These are phyloP conservation scores for Galium porrigens DNA, from an alignment of 305 asterid genomes.

Conservation along the genomic window DNA sequence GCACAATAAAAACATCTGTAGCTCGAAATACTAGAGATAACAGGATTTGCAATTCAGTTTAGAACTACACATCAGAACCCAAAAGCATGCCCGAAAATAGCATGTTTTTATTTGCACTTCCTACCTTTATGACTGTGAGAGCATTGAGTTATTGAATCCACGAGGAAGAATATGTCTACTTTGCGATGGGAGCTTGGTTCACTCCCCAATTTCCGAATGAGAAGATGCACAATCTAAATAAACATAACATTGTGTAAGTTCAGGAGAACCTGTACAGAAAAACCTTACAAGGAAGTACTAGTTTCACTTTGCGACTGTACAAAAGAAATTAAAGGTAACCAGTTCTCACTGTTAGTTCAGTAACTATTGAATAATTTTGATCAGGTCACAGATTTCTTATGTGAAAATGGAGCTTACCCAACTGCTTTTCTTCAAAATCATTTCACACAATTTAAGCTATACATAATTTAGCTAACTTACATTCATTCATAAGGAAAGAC, in stretches of 20 bases:
- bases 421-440: not conserved
- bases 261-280: not conserved
- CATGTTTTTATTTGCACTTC: not conserved
- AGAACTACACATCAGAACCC: not conserved
- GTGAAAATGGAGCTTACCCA: not conserved
- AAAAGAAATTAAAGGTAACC: not conserved
- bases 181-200: constrained; percentile 64
- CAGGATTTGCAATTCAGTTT: not conserved
- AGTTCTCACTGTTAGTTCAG: not conserved
- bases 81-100: not conserved
- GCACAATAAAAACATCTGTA: not conserved
- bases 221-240: constrained; percentile 76
- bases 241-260: not conserved
- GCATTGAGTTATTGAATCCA: constrained; percentile 91
- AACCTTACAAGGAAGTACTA: too few relatives aligned
- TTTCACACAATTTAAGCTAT: not conserved
- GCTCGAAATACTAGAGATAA: not conserved
- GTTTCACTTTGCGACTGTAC: not conserved
- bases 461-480: too few relatives aligned
- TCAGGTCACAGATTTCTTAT: not conserved
- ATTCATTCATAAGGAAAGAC: not conserved
- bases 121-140: constrained; percentile 91
- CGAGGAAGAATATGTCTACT: constrained; percentile 80
- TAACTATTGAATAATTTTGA: not conserved
- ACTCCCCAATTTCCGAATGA: constrained; percentile 57